These are phyloP conservation scores for Tricholoma hemisulphureum DNA, from an alignment of 768 basidiomycete genomes.

Conservation along the genomic window DNA sequence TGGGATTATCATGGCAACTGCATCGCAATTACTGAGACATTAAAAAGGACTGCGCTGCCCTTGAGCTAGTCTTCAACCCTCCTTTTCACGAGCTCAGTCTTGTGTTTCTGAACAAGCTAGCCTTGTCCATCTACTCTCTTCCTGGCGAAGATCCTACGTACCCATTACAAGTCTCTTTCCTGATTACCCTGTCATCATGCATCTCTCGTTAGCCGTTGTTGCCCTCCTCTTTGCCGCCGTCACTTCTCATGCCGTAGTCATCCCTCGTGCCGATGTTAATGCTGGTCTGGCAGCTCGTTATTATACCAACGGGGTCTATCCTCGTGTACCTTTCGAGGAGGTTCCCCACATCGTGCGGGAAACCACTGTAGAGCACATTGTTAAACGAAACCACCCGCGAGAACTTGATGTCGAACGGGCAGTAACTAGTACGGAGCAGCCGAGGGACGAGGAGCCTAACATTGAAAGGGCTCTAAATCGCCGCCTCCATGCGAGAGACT, in stretches of 20 bases:
- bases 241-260: slow-evolving; percentile 26
- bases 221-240: slow-evolving; percentile 21
- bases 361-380: not conserved
- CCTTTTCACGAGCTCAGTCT: slow-evolving; percentile 34
- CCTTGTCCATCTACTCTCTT: slow-evolving; percentile 18
- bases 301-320: slow-evolving; percentile 18
- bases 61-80: slow-evolving; percentile 37
- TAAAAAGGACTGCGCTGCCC: slow-evolving; percentile 9
- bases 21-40: slow-evolving; percentile 4
- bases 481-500: not conserved
- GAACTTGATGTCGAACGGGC: not conserved
- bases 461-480: not conserved
- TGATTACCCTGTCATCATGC: slow-evolving; percentile 23
- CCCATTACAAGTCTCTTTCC: slow-evolving; percentile 3
- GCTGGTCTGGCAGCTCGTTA: slow-evolving; percentile 22
- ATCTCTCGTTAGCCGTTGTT: slow-evolving; percentile 21
- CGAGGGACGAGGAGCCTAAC: not conserved
- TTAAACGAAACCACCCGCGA: not conserved
- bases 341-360: not conserved
- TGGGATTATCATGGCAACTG: slow-evolving; percentile 10
- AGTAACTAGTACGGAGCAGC: not conserved
- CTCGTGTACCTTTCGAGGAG: slow-evolving; percentile 12
- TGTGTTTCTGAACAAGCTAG: slow-evolving; percentile 24
- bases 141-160: slow-evolving; percentile 21
- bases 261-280: slow-evolving; percentile 24